phyloP scores from a whole-genome alignment of 2,329 filamentous ascomycete species.

The Huntiella omanensis region DNA sequence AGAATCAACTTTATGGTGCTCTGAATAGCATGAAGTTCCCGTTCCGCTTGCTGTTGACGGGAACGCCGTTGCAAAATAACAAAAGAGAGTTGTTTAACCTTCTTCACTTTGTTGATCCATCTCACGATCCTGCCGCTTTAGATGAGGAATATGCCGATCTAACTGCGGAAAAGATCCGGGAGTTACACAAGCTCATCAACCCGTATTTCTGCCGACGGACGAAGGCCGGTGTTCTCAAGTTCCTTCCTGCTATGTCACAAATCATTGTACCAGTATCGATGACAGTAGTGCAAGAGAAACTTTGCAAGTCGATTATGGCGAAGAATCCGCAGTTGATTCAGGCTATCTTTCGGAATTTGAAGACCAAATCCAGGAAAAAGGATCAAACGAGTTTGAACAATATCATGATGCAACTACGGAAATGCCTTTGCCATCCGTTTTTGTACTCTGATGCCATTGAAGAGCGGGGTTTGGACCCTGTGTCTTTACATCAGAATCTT shows the following conservation, averaged over 20 bases:
- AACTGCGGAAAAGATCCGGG: conserved; percentile 60
- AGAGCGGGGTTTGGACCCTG: conserved; percentile 47
- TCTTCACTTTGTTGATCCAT: conserved; percentile 76
- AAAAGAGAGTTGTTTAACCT: conserved; percentile 88
- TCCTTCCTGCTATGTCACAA: conserved; percentile 81
- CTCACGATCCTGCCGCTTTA: conserved; percentile 47
- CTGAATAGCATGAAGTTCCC: conserved; percentile 56
- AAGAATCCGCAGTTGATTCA: conserved; percentile 81
- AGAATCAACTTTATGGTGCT: conserved; percentile 60
- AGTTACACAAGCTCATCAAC: conserved; percentile 68
- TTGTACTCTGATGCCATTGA: conserved; percentile 84
- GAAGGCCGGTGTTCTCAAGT: conserved; percentile 77
- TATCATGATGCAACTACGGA: conserved; percentile 85
- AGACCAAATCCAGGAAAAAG: conserved; percentile 34
- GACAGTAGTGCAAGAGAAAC: conserved; percentile 79
- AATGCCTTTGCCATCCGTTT: conserved; percentile 90
- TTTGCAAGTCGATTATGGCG: conserved; percentile 83
- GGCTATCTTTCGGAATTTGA: conserved; percentile 57
- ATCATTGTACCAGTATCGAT: conserved; percentile 94
- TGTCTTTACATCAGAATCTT: conserved; percentile 55
- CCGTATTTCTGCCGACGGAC: conserved; percentile 56
- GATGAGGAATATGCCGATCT: conserved; percentile 63
- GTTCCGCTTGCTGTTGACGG: conserved; percentile 74
- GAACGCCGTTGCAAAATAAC: conserved; percentile 89
- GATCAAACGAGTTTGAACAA: conserved; percentile 78